Conservation (phyloP, 345 rosid species). For the Lepidium africanum region DNA sequence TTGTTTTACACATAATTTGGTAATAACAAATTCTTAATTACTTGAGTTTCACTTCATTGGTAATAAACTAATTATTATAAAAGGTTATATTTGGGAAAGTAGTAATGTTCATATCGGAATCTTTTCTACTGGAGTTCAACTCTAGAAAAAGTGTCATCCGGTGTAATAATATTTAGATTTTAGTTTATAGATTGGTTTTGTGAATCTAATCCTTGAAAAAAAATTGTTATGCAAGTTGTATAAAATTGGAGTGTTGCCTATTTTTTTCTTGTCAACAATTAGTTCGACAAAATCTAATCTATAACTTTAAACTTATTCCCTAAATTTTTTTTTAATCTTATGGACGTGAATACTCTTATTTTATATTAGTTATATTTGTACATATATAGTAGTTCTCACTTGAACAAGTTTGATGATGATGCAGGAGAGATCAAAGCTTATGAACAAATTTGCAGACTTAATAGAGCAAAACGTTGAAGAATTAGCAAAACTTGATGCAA, state of each 20-base stretch:
- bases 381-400: not conserved
- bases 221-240: not conserved
- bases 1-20: not conserved
- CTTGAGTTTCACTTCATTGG: not conserved
- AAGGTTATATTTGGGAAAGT: no score
- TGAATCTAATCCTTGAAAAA: no score
- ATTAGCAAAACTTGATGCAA: constrained; percentile 56
- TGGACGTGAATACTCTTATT: not conserved
- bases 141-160: no score
- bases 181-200: no score
- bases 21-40: not conserved
- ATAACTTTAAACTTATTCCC: no score
- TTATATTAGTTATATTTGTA: not conserved
- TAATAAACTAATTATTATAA: not conserved
- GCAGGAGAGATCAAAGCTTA: constrained; percentile 59
- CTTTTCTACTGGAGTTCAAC: no score
- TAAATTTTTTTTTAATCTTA: no score
- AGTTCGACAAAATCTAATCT: no score
- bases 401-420: not conserved
- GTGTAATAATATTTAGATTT: no score
- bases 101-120: no score
- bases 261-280: no score
- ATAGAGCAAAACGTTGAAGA: constrained; percentile 56
- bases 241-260: not conserved
- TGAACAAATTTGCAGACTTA: constrained; percentile 57